phyloP scores from a whole-genome alignment of 495 filamentous ascomycete species.

The Penicillium odoratum region DNA sequence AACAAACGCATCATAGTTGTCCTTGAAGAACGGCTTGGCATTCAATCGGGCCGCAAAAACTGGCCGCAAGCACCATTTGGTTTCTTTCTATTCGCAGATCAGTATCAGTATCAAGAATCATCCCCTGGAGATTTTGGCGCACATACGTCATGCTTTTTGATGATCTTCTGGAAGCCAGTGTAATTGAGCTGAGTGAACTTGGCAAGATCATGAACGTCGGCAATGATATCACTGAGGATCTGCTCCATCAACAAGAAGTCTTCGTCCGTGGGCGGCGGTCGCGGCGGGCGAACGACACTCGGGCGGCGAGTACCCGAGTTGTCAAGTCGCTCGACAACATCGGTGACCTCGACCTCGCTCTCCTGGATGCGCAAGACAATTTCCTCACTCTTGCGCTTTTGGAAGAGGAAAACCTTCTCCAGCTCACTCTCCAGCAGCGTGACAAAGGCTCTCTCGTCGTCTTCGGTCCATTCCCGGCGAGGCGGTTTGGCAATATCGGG shows the following conservation, averaged over 20 bases:
- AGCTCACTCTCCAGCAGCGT: slow-evolving; percentile 83
- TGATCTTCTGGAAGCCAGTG: slow-evolving; percentile 99
- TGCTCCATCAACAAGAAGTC: slow-evolving; percentile 94
- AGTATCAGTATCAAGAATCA: background rate
- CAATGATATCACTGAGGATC: slow-evolving; percentile 95
- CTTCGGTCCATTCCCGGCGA: slow-evolving; percentile 78
- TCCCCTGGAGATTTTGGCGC: background rate
- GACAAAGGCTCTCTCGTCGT: slow-evolving; percentile 89
- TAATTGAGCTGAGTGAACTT: slow-evolving; percentile 99
- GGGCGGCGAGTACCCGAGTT: slow-evolving; percentile 23
- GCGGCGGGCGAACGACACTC: slow-evolving; percentile 21
- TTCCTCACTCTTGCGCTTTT: slow-evolving; percentile 92
- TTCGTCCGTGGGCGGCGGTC: slow-evolving; percentile 65
- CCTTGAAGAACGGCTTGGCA: slow-evolving; percentile 95
- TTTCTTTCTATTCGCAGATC: slow-evolving; percentile 70
- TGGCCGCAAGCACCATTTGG: slow-evolving; percentile 87
- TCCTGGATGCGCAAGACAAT: slow-evolving; percentile 85
- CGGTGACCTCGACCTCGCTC: slow-evolving; percentile 83
- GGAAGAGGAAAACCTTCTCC: slow-evolving; percentile 95
- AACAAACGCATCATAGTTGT: slow-evolving; percentile 96
- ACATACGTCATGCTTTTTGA: slow-evolving; percentile 98
- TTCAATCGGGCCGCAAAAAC: slow-evolving; percentile 92
- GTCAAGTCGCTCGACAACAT: slow-evolving; percentile 75
- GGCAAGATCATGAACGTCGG: slow-evolving; percentile 96
- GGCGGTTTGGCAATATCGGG: slow-evolving; percentile 55